phyloP scores from a whole-genome alignment of 73 alveolate species.

The Durusdinium trenchii region DNA sequence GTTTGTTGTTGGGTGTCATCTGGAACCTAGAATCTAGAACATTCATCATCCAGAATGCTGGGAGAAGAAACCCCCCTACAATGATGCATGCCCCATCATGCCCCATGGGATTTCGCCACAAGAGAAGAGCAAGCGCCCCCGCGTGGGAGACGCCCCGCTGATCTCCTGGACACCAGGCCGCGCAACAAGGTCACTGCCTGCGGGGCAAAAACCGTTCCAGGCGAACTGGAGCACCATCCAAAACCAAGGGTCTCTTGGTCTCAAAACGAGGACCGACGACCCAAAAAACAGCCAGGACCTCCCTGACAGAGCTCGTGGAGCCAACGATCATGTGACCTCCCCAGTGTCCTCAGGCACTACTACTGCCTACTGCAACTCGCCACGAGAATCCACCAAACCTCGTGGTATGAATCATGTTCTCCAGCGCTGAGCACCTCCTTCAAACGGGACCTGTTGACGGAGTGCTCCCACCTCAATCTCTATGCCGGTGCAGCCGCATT shows the following conservation, averaged over 20 bases:
- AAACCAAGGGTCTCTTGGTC: no score
- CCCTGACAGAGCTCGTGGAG: no score
- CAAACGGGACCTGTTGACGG: no score
- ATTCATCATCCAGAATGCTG: neutral
- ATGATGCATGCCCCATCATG: neutral
- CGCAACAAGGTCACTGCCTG: conserved; percentile 81
- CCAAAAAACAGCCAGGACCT: no score
- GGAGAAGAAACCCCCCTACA: neutral
- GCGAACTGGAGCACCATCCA: no score
- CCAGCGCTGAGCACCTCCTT: no score
- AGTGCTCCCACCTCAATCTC: conserved; percentile 59
- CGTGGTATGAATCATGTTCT: no score
- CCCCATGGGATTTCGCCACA: neutral
- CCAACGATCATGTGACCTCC: no score
- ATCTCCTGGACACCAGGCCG: conserved; percentile 59
- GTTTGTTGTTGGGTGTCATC: neutral
- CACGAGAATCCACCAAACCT: no score
- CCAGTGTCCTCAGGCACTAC: no score
- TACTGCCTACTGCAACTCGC: no score
- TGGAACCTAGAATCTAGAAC: neutral
- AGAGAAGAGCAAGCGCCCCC: neutral
- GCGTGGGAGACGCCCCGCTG: neutral
- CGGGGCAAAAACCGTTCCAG: neutral
- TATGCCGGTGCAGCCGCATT: conserved; percentile 91
- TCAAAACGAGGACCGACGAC: no score